phyloP scores from a whole-genome alignment of 805 yeast species.

The Candida caryicola region DNA sequence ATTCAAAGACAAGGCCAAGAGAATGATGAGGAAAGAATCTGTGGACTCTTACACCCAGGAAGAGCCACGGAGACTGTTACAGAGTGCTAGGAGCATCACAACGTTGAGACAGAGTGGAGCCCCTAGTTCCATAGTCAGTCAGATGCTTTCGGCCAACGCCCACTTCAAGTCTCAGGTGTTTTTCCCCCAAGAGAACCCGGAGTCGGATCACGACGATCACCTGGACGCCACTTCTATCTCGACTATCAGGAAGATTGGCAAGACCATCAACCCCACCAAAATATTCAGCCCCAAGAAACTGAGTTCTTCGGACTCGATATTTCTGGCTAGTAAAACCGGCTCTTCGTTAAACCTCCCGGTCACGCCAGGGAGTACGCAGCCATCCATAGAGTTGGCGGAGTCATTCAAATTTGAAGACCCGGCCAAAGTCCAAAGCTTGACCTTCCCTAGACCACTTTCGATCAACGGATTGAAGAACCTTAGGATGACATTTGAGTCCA shows the following conservation, averaged over 20 bases:
- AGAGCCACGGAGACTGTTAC: not conserved
- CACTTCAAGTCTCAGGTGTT: constrained; percentile 3
- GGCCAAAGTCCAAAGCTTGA: constrained; percentile 6
- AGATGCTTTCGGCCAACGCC: constrained; percentile 10
- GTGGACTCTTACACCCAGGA: too few relatives aligned
- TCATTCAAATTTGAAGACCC: not conserved
- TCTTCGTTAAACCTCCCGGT: not conserved
- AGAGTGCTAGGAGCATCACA: constrained; percentile 11
- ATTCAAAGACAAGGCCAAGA: constrained; percentile 9
- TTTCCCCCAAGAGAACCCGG: too few relatives aligned
- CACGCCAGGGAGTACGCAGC: not conserved
- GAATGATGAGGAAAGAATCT: constrained; percentile 8
- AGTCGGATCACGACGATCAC: too few relatives aligned
- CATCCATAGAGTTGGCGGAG: not conserved
- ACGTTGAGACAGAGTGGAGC: constrained; percentile 12
- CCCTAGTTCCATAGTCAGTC: constrained; percentile 13
- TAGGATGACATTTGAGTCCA: constrained; percentile 33
- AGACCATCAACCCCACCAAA: constrained; percentile 17
- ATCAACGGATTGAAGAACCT: constrained; percentile 29
- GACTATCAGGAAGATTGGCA: constrained; percentile 17
- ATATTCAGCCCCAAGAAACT: constrained; percentile 13
- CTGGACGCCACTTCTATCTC: constrained; percentile 6
- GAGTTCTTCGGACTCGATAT: constrained; percentile 2
- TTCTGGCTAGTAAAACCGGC: not conserved
- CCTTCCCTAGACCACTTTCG: constrained; percentile 34